A percentile compares a stretch with the other conserved stretches of the same genome.
These are phyloP conservation scores for Aspergillus sp. DNA, from an alignment of 2,329 filamentous ascomycete species.

Conservation along the genomic window DNA sequence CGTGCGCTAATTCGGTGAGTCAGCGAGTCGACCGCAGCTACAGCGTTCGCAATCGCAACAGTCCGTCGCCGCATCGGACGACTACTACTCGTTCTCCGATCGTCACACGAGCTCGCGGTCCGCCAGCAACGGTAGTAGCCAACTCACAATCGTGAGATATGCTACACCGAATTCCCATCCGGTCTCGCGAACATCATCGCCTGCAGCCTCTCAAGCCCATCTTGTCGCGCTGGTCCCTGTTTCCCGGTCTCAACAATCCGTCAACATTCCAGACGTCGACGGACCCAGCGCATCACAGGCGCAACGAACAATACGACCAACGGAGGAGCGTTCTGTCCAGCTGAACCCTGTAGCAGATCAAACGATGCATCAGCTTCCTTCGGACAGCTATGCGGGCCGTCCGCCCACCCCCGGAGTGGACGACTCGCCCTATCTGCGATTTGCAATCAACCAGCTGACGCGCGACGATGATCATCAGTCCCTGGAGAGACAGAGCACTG, in stretches of 20 bases:
- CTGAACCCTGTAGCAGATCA: slow-evolving; percentile 24
- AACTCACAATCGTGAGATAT: slow-evolving; percentile 41
- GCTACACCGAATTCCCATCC: slow-evolving; percentile 43
- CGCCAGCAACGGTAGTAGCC: slow-evolving; percentile 28
- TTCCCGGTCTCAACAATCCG: slow-evolving; percentile 10
- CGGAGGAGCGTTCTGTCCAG: slow-evolving; percentile 19
- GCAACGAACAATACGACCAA: slow-evolving; percentile 26
- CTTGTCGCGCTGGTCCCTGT: slow-evolving; percentile 19
- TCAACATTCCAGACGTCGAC: slow-evolving; percentile 5
- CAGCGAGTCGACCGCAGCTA: slow-evolving; percentile 46
- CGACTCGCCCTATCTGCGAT: slow-evolving; percentile 82
- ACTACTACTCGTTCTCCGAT: slow-evolving; percentile 49
- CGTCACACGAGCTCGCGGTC: slow-evolving; percentile 34
- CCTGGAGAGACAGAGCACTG: slow-evolving; percentile 51
- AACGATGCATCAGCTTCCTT: slow-evolving; percentile 23
- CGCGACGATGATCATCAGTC: slow-evolving; percentile 64
- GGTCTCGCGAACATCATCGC: slow-evolving; percentile 28
- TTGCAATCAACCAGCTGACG: slow-evolving; percentile 84
- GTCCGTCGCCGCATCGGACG: slow-evolving; percentile 48
- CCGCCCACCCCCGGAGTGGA: slow-evolving; percentile 72
- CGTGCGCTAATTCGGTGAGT: slow-evolving; percentile 5
- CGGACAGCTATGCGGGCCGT: slow-evolving; percentile 32
- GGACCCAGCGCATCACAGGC: slow-evolving; percentile 18
- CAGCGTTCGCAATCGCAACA: slow-evolving; percentile 42
- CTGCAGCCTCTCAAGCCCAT: slow-evolving; percentile 25